phyloP scores from a whole-genome alignment of 306 rosid genomes.

The Clitoria ternatea region DNA sequence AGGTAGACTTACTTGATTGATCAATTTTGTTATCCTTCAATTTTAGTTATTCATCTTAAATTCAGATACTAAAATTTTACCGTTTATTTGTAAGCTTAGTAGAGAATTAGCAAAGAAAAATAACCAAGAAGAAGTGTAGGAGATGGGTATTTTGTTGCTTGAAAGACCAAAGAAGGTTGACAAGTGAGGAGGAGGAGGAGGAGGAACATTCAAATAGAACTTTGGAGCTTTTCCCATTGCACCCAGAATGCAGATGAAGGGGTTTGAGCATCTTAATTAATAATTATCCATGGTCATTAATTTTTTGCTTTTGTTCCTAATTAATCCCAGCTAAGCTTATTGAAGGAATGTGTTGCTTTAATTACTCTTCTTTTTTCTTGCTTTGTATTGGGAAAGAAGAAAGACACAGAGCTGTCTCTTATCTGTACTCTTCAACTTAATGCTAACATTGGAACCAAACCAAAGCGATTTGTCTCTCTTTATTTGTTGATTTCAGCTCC shows the following conservation, averaged over 20 bases:
- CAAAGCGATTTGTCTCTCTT: conserved; percentile 42
- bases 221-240: conserved; percentile 87
- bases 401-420: conserved; percentile 57
- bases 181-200: conserved; percentile 44
- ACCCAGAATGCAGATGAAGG: conserved; percentile 81
- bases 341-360: conserved; percentile 28
- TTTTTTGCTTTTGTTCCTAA: conserved; percentile 6
- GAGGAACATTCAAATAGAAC: no score
- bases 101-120: no score
- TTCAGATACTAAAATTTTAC: no score
- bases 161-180: conserved; percentile 33
- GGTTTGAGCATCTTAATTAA: conserved; percentile 15
- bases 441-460: conserved; percentile 44
- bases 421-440: conserved; percentile 46
- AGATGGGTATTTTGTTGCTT: conserved; percentile 66
- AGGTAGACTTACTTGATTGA: no score
- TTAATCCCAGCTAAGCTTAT: conserved; percentile 23
- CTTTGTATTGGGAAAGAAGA: conserved; percentile 73
- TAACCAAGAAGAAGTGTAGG: conserved; percentile 72
- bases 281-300: background rate
- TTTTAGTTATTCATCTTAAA: no score
- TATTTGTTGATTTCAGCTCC: conserved; percentile 33
- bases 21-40: no score
- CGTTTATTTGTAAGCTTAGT: no score
- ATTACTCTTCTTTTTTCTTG: conserved; percentile 46